Percentiles rank a stretch among this genome's conserved stretches.
Conservation (phyloP, 208 protist genomes). For the Trypanosoma brucei region DNA sequence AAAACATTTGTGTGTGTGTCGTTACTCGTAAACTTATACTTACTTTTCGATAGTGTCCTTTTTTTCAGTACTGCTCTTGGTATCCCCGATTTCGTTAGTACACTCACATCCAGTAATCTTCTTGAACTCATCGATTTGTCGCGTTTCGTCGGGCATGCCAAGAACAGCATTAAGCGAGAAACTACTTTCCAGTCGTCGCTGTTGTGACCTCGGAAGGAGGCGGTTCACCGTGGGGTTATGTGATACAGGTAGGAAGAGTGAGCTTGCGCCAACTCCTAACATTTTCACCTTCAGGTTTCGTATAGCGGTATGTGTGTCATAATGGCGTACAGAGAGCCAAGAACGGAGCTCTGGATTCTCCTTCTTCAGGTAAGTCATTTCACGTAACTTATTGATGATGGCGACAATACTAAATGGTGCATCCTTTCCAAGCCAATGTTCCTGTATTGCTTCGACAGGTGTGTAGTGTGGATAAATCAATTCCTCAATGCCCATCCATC, state of each 20-base stretch:
- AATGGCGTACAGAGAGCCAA: slow-evolving; percentile 73
- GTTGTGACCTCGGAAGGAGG: slow-evolving; percentile 78
- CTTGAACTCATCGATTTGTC: slow-evolving; percentile 72
- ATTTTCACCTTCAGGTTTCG: slow-evolving; percentile 83
- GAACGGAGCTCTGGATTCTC: slow-evolving; percentile 88
- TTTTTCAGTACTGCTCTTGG: not conserved
- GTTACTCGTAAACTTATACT: too few species aligned
- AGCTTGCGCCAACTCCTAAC: slow-evolving; percentile 76
- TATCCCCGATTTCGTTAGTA: slow-evolving; percentile 19
- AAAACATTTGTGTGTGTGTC: too few species aligned
- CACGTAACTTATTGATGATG: slow-evolving; percentile 85
- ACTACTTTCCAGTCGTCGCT: slow-evolving; percentile 63
- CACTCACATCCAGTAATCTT: slow-evolving; percentile 52
- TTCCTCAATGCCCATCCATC: slow-evolving; percentile 85
- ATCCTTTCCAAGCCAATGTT: slow-evolving; percentile 86
- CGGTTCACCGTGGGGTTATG: slow-evolving; percentile 85
- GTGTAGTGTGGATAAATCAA: slow-evolving; percentile 85
- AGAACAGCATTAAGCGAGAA: slow-evolving; percentile 78
- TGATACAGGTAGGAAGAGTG: slow-evolving; percentile 67
- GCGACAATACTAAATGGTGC: slow-evolving; percentile 78
- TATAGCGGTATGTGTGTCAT: slow-evolving; percentile 74
- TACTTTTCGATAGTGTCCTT: not conserved
- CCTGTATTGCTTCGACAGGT: slow-evolving; percentile 84
- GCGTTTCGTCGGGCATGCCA: slow-evolving; percentile 79
- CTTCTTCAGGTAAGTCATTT: slow-evolving; percentile 85